Conservation (phyloP, 768 basidiomycete genomes). For the Naematelia aurantialba region DNA sequence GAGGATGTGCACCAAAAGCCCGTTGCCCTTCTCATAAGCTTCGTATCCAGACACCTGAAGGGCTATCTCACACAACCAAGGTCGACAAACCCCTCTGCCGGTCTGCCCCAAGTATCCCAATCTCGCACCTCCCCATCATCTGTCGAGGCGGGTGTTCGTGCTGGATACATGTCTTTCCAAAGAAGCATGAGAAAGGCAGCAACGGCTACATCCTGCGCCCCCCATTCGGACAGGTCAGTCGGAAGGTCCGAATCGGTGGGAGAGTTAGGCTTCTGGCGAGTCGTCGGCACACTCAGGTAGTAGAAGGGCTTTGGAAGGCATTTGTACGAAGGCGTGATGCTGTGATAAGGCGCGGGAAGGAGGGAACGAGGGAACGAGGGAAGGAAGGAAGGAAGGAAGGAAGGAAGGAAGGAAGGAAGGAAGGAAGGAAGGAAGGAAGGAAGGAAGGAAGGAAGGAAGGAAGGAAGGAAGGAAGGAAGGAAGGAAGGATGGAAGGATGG, state of each 20-base stretch:
- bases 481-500: conserved; percentile 10
- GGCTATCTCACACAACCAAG: conserved; percentile 62
- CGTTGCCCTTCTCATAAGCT: conserved; percentile 67
- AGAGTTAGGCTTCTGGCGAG: conserved; percentile 7
- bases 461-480: conserved; percentile 18
- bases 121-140: conserved; percentile 47
- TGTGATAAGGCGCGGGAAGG: too few relatives aligned
- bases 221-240: conserved; percentile 34
- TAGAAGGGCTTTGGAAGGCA: too few relatives aligned
- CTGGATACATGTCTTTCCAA: conserved; percentile 71
- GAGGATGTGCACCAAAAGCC: conserved; percentile 83
- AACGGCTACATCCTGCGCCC: conserved; percentile 79
- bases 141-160: background rate
- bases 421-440: too few relatives aligned
- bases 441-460: background rate
- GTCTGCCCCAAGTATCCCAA: conserved; percentile 72
- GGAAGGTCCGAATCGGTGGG: background rate
- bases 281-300: background rate
- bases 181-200: conserved; percentile 87
- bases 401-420: too few relatives aligned
- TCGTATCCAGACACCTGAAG: background rate
- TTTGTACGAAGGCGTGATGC: too few relatives aligned
- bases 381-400: too few relatives aligned
- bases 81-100: conserved; percentile 81
- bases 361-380: too few relatives aligned